Evolutionary conservation across 257 asterid species (phyloP).

Genomic region (Solanum verrucosum): DNA sequence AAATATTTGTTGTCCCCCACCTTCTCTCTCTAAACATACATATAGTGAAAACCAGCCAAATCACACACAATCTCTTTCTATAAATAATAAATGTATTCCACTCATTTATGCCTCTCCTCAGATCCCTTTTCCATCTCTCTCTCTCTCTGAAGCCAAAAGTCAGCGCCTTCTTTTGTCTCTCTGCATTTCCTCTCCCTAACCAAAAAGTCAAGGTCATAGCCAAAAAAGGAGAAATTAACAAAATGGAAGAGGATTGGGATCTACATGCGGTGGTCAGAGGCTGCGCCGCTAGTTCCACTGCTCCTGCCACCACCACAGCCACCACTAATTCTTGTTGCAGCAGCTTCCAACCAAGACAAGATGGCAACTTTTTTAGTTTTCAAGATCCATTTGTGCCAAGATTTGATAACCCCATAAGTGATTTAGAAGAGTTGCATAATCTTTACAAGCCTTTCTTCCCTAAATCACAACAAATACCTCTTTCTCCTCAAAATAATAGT

Average conservation of each 20-base stretch:
- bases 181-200: neutral
- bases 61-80: constrained; percentile 8
- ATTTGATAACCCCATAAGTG: neutral
- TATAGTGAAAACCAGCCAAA: constrained; percentile 1
- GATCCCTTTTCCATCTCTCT: neutral
- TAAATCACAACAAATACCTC: neutral
- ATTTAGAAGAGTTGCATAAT: constrained; percentile 40
- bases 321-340: neutral
- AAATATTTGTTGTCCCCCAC: neutral
- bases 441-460: constrained; percentile 54
- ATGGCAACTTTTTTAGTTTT: constrained; percentile 14
- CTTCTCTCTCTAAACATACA: constrained; percentile 6
- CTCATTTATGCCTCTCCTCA: neutral
- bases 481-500: constrained; percentile 21
- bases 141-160: constrained; percentile 21
- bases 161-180: constrained; percentile 55
- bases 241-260: constrained; percentile 92
- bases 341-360: constrained; percentile 21
- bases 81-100: constrained; percentile 5
- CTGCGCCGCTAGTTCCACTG: constrained; percentile 44
- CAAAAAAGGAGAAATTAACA: neutral
- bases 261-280: constrained; percentile 93
- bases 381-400: constrained; percentile 44
- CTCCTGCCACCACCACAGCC: constrained; percentile 24
- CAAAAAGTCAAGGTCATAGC: constrained; percentile 1